Percentiles rank a stretch among this genome's conserved stretches.
phyloP scores from a whole-genome alignment of 2,329 filamentous ascomycete genomes.

The Talaromyces verruculosus region DNA sequence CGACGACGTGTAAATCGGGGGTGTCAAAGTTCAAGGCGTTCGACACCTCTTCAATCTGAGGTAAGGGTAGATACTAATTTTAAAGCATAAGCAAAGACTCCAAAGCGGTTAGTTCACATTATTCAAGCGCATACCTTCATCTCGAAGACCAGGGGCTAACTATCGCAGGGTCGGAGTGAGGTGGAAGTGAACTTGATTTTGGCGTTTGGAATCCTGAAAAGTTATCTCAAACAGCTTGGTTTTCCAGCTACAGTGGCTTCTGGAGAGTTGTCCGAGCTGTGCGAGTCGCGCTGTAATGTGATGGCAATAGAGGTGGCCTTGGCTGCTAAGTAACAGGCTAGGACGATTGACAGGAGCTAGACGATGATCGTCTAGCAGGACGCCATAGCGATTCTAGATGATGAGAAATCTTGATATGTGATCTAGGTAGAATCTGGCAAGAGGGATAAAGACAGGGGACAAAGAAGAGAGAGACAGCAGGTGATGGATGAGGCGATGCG shows the following conservation, averaged over 20 bases:
- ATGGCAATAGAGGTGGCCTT: conserved; percentile 43
- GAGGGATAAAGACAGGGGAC: conserved; percentile 20
- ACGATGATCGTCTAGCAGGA: conserved; percentile 47
- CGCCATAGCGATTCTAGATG: conserved; percentile 23
- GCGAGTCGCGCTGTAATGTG: conserved; percentile 40
- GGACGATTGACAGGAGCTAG: conserved; percentile 44
- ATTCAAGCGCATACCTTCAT: conserved; percentile 18
- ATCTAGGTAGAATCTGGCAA: conserved; percentile 22
- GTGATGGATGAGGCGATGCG: conserved; percentile 21
- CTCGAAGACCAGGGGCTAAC: neutral
- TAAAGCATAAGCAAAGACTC: conserved; percentile 22
- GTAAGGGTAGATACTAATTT: conserved; percentile 80
- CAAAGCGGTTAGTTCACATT: neutral
- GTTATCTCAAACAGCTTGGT: neutral
- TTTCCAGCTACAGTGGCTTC: neutral
- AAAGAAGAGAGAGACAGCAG: conserved; percentile 23
- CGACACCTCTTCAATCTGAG: conserved; percentile 87
- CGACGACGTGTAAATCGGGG: conserved; percentile 84
- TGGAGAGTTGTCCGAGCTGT: conserved; percentile 7
- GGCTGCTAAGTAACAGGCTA: conserved; percentile 44
- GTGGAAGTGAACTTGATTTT: neutral
- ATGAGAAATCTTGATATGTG: conserved; percentile 10
- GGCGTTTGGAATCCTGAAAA: neutral
- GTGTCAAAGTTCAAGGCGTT: conserved; percentile 95
- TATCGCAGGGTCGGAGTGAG: conserved; percentile 1